phyloP scores from a whole-genome alignment of 1,284 basidiomycete genomes.

The Cryptococcus sp. region DNA sequence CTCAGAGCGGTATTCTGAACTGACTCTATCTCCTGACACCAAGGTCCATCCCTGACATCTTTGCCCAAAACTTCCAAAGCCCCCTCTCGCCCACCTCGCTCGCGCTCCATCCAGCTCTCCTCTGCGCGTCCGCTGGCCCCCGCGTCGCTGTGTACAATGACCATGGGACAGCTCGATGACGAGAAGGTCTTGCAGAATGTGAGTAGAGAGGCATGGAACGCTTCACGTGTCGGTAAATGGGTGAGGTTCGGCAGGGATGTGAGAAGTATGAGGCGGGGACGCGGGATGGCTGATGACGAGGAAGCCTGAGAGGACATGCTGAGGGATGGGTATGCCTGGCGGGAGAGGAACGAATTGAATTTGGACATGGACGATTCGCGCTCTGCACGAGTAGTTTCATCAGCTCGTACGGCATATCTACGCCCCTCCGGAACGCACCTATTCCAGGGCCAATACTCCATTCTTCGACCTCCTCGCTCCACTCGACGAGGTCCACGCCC shows the following conservation, averaged over 20 bases:
- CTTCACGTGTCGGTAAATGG: slow-evolving; percentile 68
- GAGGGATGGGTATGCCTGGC: slow-evolving; percentile 65
- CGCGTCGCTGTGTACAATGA: slow-evolving; percentile 81
- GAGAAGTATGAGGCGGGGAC: slow-evolving; percentile 67
- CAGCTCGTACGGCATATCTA: background rate
- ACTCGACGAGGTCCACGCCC: slow-evolving; percentile 80
- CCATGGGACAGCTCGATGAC: slow-evolving; percentile 63
- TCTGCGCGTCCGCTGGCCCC: slow-evolving; percentile 68
- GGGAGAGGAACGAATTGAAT: slow-evolving; percentile 74
- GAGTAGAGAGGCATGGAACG: slow-evolving; percentile 73
- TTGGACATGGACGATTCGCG: slow-evolving; percentile 69
- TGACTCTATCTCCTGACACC: slow-evolving; percentile 70
- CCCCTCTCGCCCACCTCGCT: slow-evolving; percentile 58
- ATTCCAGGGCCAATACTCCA: slow-evolving; percentile 42
- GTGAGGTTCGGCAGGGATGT: slow-evolving; percentile 92
- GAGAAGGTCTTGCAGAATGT: slow-evolving; percentile 58
- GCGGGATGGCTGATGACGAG: slow-evolving; percentile 21
- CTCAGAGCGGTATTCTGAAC: slow-evolving; percentile 26
- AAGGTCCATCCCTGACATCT: slow-evolving; percentile 69
- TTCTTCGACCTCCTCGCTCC: slow-evolving; percentile 60
- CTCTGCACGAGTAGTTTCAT: slow-evolving; percentile 43
- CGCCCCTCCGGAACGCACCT: slow-evolving; percentile 19
- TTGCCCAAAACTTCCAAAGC: slow-evolving; percentile 54
- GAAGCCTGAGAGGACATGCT: slow-evolving; percentile 55
- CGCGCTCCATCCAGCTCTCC: slow-evolving; percentile 55